Evolutionary conservation across 23 red algal species (phyloP).

Genomic region (Gracilaria domingensis): DNA sequence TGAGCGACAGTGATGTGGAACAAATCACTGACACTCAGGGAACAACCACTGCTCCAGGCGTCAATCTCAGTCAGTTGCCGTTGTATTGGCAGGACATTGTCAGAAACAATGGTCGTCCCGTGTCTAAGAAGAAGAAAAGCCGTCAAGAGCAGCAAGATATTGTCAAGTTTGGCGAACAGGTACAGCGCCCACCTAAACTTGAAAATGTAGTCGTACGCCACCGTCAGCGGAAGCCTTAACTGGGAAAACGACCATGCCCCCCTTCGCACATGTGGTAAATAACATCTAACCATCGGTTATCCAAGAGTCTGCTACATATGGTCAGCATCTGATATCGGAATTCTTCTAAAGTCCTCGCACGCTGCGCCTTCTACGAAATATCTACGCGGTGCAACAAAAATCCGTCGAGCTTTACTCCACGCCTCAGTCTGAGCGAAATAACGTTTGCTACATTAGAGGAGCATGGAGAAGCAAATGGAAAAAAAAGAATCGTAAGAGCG

Average conservation of each 20-base stretch:
- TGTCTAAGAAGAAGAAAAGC: slow-evolving; percentile 40
- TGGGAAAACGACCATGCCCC: not conserved
- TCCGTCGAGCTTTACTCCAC: too few relatives aligned
- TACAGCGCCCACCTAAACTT: slow-evolving; percentile 47
- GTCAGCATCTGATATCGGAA: too few relatives aligned
- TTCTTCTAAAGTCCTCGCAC: too few relatives aligned
- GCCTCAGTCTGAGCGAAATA: too few relatives aligned
- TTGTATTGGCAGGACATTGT: slow-evolving; percentile 71
- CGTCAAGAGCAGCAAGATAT: slow-evolving; percentile 26
- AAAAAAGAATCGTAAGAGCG: not conserved
- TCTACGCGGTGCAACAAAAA: too few relatives aligned
- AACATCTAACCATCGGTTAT: not conserved
- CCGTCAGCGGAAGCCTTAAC: not conserved
- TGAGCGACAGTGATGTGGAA: slow-evolving; percentile 40
- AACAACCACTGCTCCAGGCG: not conserved
- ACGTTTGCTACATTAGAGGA: not conserved
- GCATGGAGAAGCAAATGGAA: not conserved
- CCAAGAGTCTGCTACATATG: too few relatives aligned
- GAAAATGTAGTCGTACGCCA: not conserved
- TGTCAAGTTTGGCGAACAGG: slow-evolving; percentile 64
- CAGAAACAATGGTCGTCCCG: slow-evolving; percentile 56
- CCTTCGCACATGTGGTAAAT: not conserved
- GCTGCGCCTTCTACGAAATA: too few relatives aligned
- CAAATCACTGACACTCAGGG: not conserved
- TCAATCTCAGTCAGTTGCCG: slow-evolving; percentile 50